Percentiles rank a stretch among this genome's conserved stretches.
Conservation (phyloP, 2,329 filamentous ascomycete species). For the Cladosporium halotolerans region DNA sequence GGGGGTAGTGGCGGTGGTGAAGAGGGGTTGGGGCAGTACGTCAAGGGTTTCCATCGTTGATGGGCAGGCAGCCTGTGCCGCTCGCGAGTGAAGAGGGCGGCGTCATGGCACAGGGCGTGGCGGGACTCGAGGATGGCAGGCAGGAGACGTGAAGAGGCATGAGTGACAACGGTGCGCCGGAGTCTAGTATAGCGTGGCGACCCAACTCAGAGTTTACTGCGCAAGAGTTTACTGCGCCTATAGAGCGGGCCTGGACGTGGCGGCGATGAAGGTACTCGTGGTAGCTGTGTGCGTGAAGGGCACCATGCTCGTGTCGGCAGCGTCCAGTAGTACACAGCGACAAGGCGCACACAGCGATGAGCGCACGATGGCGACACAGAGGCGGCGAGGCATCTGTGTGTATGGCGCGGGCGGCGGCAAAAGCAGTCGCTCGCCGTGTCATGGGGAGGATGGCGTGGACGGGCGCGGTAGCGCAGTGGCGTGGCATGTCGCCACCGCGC, state of each 20-base stretch:
- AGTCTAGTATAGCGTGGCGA: constrained; percentile 1
- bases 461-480: too few relatives aligned
- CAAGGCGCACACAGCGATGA: background rate
- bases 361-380: background rate
- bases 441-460: too few relatives aligned
- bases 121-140: background rate
- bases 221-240: constrained; percentile 4
- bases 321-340: background rate
- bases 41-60: background rate
- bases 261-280: background rate
- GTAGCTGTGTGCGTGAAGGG: background rate
- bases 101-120: background rate
- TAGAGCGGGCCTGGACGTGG: constrained; percentile 4
- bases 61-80: too few relatives aligned
- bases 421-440: too few relatives aligned
- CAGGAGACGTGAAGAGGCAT: constrained; percentile 1
- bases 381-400: background rate
- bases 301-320: background rate
- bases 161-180: constrained; percentile 5
- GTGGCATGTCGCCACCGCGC: too few relatives aligned
- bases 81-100: background rate
- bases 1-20: background rate
- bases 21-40: background rate
- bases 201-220: background rate
- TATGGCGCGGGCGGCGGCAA: too few relatives aligned